These are phyloP conservation scores for Boletellus sp. DNA, from an alignment of 768 basidiomycete species.

Conservation along the genomic window DNA sequence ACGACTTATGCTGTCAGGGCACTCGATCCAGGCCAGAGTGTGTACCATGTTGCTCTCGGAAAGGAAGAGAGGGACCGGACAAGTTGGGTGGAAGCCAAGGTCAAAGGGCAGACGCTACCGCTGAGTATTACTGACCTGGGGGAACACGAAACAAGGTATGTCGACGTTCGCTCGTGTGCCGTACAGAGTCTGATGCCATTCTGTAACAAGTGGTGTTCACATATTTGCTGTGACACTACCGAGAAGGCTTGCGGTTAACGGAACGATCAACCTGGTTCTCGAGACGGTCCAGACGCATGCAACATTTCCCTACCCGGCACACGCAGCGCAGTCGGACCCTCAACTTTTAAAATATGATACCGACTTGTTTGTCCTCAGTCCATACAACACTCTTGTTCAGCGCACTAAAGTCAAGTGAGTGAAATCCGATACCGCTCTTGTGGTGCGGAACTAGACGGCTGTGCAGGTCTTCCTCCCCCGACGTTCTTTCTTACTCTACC, in stretches of 20 bases:
- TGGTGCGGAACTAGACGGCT: constrained; percentile 3
- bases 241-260: constrained; percentile 51
- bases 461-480: constrained; percentile 63
- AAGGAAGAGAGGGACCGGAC: constrained; percentile 60
- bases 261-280: constrained; percentile 71
- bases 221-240: constrained; percentile 65
- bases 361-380: constrained; percentile 78
- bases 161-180: constrained; percentile 11
- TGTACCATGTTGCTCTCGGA: constrained; percentile 67
- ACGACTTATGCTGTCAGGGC: constrained; percentile 86
- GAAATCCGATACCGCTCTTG: not conserved
- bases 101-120: constrained; percentile 65
- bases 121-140: constrained; percentile 50
- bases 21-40: constrained; percentile 52
- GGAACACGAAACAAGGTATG: constrained; percentile 52
- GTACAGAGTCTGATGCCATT: constrained; percentile 11
- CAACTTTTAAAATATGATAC: constrained; percentile 78
- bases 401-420: constrained; percentile 83
- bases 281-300: constrained; percentile 78
- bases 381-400: constrained; percentile 77
- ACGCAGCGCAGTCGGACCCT: constrained; percentile 68
- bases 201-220: constrained; percentile 41
- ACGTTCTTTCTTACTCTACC: constrained; percentile 67
- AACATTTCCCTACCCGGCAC: constrained; percentile 70
- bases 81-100: constrained; percentile 74